Percentiles rank a stretch among this genome's conserved stretches.
These are phyloP conservation scores for Seiridium cupressi DNA, from an alignment of 2,329 filamentous ascomycete species.

Conservation along the genomic window DNA sequence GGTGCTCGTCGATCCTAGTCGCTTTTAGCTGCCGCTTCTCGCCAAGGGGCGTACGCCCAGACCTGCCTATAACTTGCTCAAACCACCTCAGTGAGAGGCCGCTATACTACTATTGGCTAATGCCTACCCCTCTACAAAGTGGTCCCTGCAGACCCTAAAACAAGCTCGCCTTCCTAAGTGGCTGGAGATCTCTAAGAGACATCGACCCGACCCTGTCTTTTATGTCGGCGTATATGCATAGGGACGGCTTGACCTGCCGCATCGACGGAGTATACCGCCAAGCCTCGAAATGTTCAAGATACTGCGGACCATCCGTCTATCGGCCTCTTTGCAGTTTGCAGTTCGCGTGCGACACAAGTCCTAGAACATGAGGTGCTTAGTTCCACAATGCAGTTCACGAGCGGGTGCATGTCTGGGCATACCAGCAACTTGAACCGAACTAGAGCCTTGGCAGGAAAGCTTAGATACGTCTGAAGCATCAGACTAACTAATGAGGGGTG, in stretches of 20 bases:
- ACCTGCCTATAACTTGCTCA: slow-evolving; percentile 45
- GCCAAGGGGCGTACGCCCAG: neutral
- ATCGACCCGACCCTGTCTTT: neutral
- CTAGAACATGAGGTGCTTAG: too few relatives aligned
- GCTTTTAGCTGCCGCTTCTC: neutral
- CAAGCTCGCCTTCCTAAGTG: slow-evolving; percentile 1
- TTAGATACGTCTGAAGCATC: neutral
- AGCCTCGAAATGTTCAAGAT: too few relatives aligned
- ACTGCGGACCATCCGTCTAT: too few relatives aligned
- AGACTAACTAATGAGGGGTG: neutral
- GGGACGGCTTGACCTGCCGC: too few relatives aligned
- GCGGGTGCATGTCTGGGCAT: neutral
- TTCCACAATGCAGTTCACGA: too few relatives aligned
- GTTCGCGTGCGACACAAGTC: too few relatives aligned
- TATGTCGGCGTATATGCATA: too few relatives aligned
- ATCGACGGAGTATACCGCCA: too few relatives aligned
- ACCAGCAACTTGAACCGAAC: neutral
- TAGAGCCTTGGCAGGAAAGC: slow-evolving; percentile 9
- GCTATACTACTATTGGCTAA: slow-evolving; percentile 11
- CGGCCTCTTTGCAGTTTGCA: neutral
- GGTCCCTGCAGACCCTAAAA: slow-evolving; percentile 7
- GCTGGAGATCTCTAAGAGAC: neutral
- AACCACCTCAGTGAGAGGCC: slow-evolving; percentile 37
- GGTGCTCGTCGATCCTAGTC: neutral
- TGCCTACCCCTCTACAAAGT: neutral